Evolutionary conservation across 2,329 filamentous ascomycete genomes (phyloP).

Genomic region (Arthrobotrys sphaeroides): DNA sequence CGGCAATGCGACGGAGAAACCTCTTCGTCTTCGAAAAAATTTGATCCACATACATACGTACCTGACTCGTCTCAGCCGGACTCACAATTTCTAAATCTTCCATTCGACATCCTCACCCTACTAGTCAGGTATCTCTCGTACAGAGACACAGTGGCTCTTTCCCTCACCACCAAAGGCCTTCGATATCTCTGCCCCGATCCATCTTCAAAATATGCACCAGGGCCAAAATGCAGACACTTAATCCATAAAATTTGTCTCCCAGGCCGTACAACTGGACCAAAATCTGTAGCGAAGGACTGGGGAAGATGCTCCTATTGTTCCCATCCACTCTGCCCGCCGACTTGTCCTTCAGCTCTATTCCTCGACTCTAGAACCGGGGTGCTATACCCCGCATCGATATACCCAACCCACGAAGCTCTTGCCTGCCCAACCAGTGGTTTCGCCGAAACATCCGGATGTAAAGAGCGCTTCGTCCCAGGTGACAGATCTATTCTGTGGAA

Average conservation of each 20-base stretch:
- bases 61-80: neutral
- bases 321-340: conserved; percentile 8
- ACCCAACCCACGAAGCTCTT: neutral
- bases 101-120: conserved; percentile 6
- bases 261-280: neutral
- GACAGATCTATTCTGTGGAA: neutral
- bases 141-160: conserved; percentile 20
- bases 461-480: neutral
- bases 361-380: conserved; percentile 29
- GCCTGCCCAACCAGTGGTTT: neutral
- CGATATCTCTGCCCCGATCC: neutral
- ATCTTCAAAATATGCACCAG: neutral
- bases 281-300: neutral
- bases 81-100: conserved; percentile 6
- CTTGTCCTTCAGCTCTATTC: conserved; percentile 17
- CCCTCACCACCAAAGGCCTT: conserved; percentile 18
- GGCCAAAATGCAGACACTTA: neutral
- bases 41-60: neutral
- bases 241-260: neutral
- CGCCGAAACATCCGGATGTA: neutral
- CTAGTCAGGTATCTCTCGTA: conserved; percentile 8
- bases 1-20: neutral
- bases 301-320: conserved; percentile 18
- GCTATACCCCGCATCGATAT: conserved; percentile 24
- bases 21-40: neutral